A percentile compares a stretch with the other conserved stretches of the same genome.
Evolutionary conservation across 2,329 filamentous ascomycete genomes (phyloP).

Genomic region (Xylariaceae sp.): DNA sequence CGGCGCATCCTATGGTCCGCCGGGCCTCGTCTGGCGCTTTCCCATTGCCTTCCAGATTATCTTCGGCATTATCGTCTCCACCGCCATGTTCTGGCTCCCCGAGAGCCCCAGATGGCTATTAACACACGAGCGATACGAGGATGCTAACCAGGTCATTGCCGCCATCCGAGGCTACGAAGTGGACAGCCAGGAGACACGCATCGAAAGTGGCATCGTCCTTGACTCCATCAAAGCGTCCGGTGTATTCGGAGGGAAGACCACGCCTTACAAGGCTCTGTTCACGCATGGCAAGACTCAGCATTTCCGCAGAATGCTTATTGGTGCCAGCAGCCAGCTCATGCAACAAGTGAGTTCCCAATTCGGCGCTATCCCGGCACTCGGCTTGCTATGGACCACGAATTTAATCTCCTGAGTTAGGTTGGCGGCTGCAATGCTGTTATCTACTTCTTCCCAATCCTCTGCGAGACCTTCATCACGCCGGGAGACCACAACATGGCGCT

Average conservation of each 20-base stretch:
- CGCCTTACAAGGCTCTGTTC: slow-evolving; percentile 51
- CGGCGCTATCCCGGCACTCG: not conserved
- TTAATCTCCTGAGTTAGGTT: slow-evolving; percentile 29
- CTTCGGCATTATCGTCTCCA: slow-evolving; percentile 42
- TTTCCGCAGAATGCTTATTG: slow-evolving; percentile 60
- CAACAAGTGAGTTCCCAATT: slow-evolving; percentile 43
- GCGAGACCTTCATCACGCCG: slow-evolving; percentile 41
- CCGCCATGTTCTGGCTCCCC: slow-evolving; percentile 43
- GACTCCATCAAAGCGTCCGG: slow-evolving; percentile 58
- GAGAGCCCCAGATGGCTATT: slow-evolving; percentile 46
- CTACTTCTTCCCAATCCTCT: slow-evolving; percentile 60
- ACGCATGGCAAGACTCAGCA: slow-evolving; percentile 62
- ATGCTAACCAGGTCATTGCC: slow-evolving; percentile 36
- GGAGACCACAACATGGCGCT: slow-evolving; percentile 45
- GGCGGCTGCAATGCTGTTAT: slow-evolving; percentile 55
- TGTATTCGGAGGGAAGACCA: slow-evolving; percentile 39
- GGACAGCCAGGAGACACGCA: slow-evolving; percentile 52
- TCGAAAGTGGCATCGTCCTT: slow-evolving; percentile 57
- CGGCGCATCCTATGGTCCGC: slow-evolving; percentile 41
- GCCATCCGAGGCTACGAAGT: slow-evolving; percentile 41
- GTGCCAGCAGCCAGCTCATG: slow-evolving; percentile 56
- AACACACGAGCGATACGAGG: slow-evolving; percentile 46
- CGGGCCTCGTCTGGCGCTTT: slow-evolving; percentile 51
- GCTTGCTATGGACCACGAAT: not conserved
- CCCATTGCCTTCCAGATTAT: slow-evolving; percentile 48